Evolutionary conservation across 2,329 filamentous ascomycete genomes (phyloP), one percentile per base, ranked within the genome.

Genomic region (Claviceps sp.): DNA sequence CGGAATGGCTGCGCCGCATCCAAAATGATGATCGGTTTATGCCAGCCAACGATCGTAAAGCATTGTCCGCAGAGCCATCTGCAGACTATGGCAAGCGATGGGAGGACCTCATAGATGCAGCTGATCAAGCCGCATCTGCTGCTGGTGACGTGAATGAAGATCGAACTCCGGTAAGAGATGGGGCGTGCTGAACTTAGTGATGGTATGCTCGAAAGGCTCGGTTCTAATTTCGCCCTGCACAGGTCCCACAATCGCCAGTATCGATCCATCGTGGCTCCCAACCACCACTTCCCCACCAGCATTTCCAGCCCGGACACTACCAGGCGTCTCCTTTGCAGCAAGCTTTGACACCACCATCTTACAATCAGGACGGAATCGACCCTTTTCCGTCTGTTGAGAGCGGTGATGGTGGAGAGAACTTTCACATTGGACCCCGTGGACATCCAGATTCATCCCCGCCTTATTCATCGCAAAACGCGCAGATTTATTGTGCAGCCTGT

Each of bases 41-140:
- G 56, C 72, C 74, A 13, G 73, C 73, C 53, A 82, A 84, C 60
- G 82, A 88, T 60, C 79, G 87, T 56, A 95, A 95, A 69, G 87
- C 88, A 52, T 79, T 86, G 58, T 95, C 88, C 16, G 87, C 87
- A 43, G 91, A 96, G 67, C 89, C 90, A 23, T 79, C 84, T 52
- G 82, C 80, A 20, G 84, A 86, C 54, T 86, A 86, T 68, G 89
- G 88, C 57, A 95, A 93, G 71, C 79, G 91, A 61, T 97, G 91
- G 93, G 88, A 95, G 68, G 91, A 97, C 67, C 76, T 97, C 54
- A 94, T 97, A 57, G 90, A 96, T 68, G 91, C 91, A 50, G 91
- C 87, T 39, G 69, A 71, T 54, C 68, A 71, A 51, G 70, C 78
- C 51, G 89, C 91, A 36, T 95, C 88, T 55, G 89, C 90, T 29